A percentile compares a stretch with the other conserved stretches of the same genome.
Conservation (phyloP, 2,329 filamentous ascomycete species). For the Byssothecium circinans region DNA sequence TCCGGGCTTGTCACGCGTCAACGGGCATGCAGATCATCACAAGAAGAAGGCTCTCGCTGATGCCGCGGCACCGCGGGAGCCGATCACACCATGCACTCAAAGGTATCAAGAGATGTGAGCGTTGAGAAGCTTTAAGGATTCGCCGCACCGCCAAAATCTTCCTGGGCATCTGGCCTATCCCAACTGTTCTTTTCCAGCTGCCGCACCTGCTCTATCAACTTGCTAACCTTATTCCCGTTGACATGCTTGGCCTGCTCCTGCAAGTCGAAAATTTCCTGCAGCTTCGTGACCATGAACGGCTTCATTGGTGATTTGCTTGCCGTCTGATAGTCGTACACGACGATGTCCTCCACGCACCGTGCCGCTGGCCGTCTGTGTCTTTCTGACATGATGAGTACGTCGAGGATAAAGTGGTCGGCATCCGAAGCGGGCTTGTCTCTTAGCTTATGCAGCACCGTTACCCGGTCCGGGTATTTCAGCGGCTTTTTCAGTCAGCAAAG, state of each 20-base stretch:
- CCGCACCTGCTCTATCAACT: conserved; percentile 53
- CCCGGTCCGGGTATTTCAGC: conserved; percentile 78
- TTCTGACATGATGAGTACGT: conserved; percentile 73
- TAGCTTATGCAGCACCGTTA: conserved; percentile 83
- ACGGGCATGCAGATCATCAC: conserved; percentile 39
- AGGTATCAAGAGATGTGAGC: conserved; percentile 1
- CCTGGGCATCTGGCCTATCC: conserved; percentile 70
- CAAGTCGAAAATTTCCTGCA: conserved; percentile 60
- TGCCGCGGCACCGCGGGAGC: neutral
- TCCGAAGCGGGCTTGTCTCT: conserved; percentile 52
- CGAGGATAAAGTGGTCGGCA: conserved; percentile 60
- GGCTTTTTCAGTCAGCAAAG: conserved; percentile 49
- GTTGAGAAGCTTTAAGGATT: conserved; percentile 18
- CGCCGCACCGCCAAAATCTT: conserved; percentile 58
- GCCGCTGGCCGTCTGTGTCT: conserved; percentile 72
- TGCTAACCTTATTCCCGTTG: conserved; percentile 57
- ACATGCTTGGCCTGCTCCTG: conserved; percentile 62
- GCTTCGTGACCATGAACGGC: conserved; percentile 63
- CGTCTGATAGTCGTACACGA: conserved; percentile 72
- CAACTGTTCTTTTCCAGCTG: conserved; percentile 72
- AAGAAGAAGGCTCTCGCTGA: conserved; percentile 1
- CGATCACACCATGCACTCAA: neutral
- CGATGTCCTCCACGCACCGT: conserved; percentile 74
- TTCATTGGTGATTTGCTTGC: conserved; percentile 60
- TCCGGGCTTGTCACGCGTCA: conserved; percentile 37